Conservation (phyloP, 768 basidiomycete species). For the Lentinula sp. region DNA sequence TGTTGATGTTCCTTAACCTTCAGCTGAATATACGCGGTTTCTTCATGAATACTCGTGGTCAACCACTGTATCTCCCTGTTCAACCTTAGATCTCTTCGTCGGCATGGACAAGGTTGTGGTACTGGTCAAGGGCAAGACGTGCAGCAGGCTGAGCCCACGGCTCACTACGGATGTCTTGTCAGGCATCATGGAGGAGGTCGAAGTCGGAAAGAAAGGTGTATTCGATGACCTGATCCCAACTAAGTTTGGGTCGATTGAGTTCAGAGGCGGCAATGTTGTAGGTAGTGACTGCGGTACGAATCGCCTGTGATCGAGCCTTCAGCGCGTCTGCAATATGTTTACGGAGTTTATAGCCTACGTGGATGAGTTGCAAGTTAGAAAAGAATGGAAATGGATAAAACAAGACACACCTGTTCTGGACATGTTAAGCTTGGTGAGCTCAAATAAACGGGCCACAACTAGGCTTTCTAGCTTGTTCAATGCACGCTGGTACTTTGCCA, state of each 20-base stretch:
- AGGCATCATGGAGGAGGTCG: slow-evolving; percentile 12
- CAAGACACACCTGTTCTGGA: slow-evolving; percentile 10
- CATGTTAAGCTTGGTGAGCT: slow-evolving; percentile 11
- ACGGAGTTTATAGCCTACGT: slow-evolving; percentile 14
- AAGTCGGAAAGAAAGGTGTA: slow-evolving; percentile 17
- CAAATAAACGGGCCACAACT: slow-evolving; percentile 7
- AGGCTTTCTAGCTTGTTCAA: slow-evolving; percentile 6
- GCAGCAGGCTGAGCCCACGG: slow-evolving; percentile 11
- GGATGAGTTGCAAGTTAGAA: too few relatives aligned
- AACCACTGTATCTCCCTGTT: slow-evolving; percentile 18
- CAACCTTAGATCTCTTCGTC: slow-evolving; percentile 17
- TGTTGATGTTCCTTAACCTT: slow-evolving; percentile 1
- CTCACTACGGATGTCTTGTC: neutral
- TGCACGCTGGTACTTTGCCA: slow-evolving; percentile 6
- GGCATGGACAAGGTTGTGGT: slow-evolving; percentile 14
- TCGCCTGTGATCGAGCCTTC: slow-evolving; percentile 12
- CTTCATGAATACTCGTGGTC: slow-evolving; percentile 8
- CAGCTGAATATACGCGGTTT: neutral
- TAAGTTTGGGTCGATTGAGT: slow-evolving; percentile 7
- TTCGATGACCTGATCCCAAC: slow-evolving; percentile 18
- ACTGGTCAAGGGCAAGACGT: slow-evolving; percentile 10
- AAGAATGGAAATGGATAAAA: too few relatives aligned
- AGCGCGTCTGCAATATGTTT: slow-evolving; percentile 17
- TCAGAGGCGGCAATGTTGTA: slow-evolving; percentile 13
- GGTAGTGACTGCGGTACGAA: slow-evolving; percentile 11